A percentile compares a stretch with the other conserved stretches of the same genome.
These are phyloP conservation scores for Fusarium albosuccineum DNA, from an alignment of 2,329 filamentous ascomycete genomes.

Conservation along the genomic window DNA sequence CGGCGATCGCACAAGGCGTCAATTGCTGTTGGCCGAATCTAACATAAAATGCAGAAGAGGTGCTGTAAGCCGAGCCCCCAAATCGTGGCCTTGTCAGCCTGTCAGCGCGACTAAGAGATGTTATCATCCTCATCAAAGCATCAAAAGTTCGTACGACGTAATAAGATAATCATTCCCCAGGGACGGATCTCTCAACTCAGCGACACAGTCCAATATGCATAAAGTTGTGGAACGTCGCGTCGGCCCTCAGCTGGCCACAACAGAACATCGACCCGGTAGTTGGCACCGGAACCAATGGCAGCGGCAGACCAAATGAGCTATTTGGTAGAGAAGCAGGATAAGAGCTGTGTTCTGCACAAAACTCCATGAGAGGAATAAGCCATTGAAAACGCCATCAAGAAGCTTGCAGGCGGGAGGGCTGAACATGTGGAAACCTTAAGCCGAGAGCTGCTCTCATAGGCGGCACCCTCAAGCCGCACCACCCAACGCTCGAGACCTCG, in stretches of 20 bases:
- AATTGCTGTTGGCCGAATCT: slow-evolving; percentile 16
- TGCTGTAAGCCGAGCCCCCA: slow-evolving; percentile 6
- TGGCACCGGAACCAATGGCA: slow-evolving; percentile 19
- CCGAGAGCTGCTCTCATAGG: slow-evolving; percentile 20
- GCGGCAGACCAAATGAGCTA: slow-evolving; percentile 10
- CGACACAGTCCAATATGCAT: slow-evolving; percentile 26
- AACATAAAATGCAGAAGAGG: slow-evolving; percentile 7
- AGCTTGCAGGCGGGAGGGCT: slow-evolving; percentile 17
- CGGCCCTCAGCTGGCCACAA: slow-evolving; percentile 20
- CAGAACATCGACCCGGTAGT: slow-evolving; percentile 7
- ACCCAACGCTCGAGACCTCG: slow-evolving; percentile 31
- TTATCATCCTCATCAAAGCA: slow-evolving; percentile 19
- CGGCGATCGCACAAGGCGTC: slow-evolving; percentile 5
- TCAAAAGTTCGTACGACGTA: slow-evolving; percentile 15
- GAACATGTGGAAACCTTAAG: slow-evolving; percentile 26
- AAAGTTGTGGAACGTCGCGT: slow-evolving; percentile 28
- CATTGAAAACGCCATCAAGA: slow-evolving; percentile 24
- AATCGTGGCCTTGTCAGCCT: slow-evolving; percentile 21
- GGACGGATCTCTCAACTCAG: slow-evolving; percentile 3
- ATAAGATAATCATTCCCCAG: slow-evolving; percentile 19
- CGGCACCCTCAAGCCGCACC: slow-evolving; percentile 8
- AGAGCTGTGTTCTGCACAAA: slow-evolving; percentile 17
- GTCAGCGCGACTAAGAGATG: slow-evolving; percentile 24
- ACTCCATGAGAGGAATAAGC: slow-evolving; percentile 18
- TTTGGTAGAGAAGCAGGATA: slow-evolving; percentile 12